Percentiles rank a stretch among this genome's conserved stretches.
Evolutionary conservation across 2,329 filamentous ascomycete genomes (phyloP).

Genomic region (Xylaria multiplex): DNA sequence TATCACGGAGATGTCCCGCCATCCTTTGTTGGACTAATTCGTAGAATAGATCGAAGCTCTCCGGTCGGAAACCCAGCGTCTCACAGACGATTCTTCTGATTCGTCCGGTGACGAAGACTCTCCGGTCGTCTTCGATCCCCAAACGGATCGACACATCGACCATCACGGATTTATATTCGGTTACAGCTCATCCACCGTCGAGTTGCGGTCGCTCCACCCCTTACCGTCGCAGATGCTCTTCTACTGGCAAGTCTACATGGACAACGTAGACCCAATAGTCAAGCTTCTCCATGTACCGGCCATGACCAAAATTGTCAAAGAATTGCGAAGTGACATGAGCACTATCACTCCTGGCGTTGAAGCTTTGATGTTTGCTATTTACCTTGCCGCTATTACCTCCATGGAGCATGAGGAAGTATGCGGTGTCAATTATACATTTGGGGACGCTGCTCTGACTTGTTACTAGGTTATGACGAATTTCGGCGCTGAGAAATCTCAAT

Average conservation of each 20-base stretch:
- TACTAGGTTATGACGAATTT: conserved; percentile 62
- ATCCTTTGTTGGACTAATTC: conserved; percentile 24
- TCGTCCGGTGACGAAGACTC: conserved; percentile 69
- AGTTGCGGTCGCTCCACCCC: conserved; percentile 72
- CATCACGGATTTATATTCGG: conserved; percentile 79
- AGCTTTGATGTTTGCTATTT: conserved; percentile 72
- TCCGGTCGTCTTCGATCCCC: conserved; percentile 53
- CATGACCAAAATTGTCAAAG: conserved; percentile 68
- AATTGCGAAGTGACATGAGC: conserved; percentile 68
- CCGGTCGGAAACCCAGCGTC: conserved; percentile 59
- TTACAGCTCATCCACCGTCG: conserved; percentile 75
- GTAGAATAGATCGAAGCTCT: conserved; percentile 50
- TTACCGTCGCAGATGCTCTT: conserved; percentile 71
- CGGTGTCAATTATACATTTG: background rate
- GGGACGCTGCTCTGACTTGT: conserved; percentile 30
- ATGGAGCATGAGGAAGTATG: conserved; percentile 69
- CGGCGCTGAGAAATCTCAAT: conserved; percentile 57
- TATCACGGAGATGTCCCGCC: background rate
- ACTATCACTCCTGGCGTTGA: conserved; percentile 67
- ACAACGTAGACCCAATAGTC: conserved; percentile 78
- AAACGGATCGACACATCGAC: conserved; percentile 53
- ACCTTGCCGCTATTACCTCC: conserved; percentile 67
- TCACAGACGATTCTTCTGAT: conserved; percentile 66
- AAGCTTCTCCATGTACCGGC: conserved; percentile 78
- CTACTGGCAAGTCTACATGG: conserved; percentile 76